phyloP scores from a whole-genome alignment of 257 asterid species.

The Primulina huaijiensis region DNA sequence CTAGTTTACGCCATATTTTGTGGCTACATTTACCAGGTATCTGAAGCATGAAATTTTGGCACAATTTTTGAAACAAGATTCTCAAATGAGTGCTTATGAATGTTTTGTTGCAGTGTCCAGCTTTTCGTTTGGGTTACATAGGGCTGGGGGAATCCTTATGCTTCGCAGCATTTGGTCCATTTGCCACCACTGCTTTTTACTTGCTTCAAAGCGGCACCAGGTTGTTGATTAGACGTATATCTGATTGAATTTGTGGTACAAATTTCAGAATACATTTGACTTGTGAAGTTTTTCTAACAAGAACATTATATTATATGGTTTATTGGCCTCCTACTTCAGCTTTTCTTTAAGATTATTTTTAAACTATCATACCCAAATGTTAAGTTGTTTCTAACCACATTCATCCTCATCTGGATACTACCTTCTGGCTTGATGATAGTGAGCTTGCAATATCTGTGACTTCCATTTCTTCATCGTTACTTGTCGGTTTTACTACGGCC shows the following conservation, averaged over 20 bases:
- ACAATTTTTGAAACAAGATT: background rate
- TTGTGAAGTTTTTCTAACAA: no score
- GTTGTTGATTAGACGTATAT: conserved; percentile 30
- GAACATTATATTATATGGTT: no score
- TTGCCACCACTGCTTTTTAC: conserved; percentile 84
- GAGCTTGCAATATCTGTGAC: conserved; percentile 58
- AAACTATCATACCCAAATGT: background rate
- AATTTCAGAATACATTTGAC: background rate
- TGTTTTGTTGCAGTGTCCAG: conserved; percentile 66
- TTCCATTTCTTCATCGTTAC: conserved; percentile 61
- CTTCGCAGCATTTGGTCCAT: conserved; percentile 94
- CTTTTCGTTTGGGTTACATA: conserved; percentile 78
- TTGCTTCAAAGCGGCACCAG: conserved; percentile 70
- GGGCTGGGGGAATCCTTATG: conserved; percentile 94
- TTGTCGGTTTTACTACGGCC: conserved; percentile 83
- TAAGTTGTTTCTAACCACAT: background rate
- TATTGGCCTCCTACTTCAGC: no score
- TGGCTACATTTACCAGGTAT: conserved; percentile 87
- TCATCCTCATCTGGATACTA: background rate
- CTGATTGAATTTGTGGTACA: background rate
- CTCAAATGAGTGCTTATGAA: background rate
- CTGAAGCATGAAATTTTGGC: background rate
- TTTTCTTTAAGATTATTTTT: no score
- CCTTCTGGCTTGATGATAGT: conserved; percentile 33
- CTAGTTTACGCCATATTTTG: conserved; percentile 61